Evolutionary conservation across 2,329 filamentous ascomycete species (phyloP), one percentile per base, ranked within the genome.

Genomic region (Exophiala calicioides): DNA sequence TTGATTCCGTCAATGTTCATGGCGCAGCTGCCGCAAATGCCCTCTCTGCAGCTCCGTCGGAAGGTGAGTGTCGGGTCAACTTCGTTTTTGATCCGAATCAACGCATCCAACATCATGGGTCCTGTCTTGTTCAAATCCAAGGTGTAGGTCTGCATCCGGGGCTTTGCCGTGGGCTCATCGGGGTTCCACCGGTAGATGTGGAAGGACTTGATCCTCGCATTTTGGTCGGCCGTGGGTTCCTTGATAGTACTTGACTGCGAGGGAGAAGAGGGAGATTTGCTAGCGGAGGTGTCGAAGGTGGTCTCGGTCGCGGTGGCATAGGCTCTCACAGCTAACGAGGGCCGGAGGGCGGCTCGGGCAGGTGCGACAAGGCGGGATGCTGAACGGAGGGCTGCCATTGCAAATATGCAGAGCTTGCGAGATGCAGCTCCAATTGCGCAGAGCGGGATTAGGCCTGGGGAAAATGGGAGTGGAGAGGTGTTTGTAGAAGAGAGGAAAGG

Each of bases 1-100:
- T 98, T 98, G 65, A 94, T 87, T 69, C 93, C 93, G 70, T 97
- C 94, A 69, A 98, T 97, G 79, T 98, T 98, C 93, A 98, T 98
- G 59, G 93, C 93, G 69, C 93, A 98, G 72, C 88, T 95, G 60
- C 93, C 93, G 68, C 93, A 98, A 65, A 98, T 98, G 61, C 93
- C 93, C 80, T 98, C 93, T 74, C 93, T 81, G 76, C 93, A 98
- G 71, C 88, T 94, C 70, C 93, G 76, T 68, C 93, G 82, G 80
- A 98, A 98, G 44, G 93, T 97, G 64, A 98, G 74, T 34, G 93
- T 97, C 40, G 93, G 90, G 71, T 98, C 93, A 56, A 95, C 73
- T 80, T 98, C 93, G 72, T 98, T 98, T 86, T 98, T 98, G 75
- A 98, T 96, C 63, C 91, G 80, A 70, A 98, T 93, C 63, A 98